Conservation (phyloP, 495 filamentous ascomycete genomes). For the Neurospora cerealis region DNA sequence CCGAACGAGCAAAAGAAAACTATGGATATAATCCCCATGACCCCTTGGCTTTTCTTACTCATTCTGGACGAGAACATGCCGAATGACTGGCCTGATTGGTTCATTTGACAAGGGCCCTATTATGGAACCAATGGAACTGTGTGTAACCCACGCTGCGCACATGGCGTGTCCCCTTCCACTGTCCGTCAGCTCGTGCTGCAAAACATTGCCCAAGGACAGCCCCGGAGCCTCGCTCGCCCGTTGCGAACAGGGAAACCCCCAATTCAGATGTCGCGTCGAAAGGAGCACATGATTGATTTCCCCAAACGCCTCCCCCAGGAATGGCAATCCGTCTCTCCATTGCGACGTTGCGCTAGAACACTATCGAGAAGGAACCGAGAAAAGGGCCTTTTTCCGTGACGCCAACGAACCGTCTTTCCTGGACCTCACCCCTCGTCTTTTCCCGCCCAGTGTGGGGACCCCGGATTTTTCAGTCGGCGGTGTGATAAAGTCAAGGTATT, state of each 20-base stretch:
- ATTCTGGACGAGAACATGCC: neutral
- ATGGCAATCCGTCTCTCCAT: neutral
- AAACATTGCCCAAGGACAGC: neutral
- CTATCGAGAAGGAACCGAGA: neutral
- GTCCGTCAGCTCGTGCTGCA: neutral
- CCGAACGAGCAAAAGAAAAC: neutral
- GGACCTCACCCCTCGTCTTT: neutral
- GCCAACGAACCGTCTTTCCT: neutral
- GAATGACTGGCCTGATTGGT: neutral
- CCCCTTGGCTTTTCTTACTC: neutral
- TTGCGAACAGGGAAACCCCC: neutral
- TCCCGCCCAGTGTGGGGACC: neutral
- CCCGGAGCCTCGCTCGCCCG: neutral
- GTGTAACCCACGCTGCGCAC: neutral
- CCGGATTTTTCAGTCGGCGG: neutral
- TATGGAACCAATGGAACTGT: neutral
- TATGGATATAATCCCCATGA: neutral
- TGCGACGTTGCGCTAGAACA: neutral
- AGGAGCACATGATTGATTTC: neutral
- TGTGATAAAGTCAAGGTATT: neutral
- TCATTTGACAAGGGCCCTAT: neutral
- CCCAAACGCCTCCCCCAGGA: neutral
- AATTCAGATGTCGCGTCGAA: neutral
- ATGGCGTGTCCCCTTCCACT: neutral
- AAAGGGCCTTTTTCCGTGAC: neutral